Conservation (phyloP, 805 yeast species). For the Candida maltosa region DNA sequence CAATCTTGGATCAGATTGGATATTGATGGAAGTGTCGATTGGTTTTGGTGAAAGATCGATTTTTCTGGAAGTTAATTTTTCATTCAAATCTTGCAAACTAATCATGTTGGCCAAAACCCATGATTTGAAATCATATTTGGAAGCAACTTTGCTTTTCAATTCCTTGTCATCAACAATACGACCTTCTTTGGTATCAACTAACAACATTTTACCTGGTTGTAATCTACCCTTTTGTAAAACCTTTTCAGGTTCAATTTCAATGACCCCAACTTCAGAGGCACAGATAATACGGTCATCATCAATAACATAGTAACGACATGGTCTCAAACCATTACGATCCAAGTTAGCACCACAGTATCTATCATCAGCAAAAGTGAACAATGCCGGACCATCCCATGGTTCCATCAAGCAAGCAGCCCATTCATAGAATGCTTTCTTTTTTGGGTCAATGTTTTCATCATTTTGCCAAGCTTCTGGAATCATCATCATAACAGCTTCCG, state of each 20-base stretch:
- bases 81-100: conserved; percentile 70
- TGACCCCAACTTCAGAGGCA: conserved; percentile 98
- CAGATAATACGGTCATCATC: conserved; percentile 94
- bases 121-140: conserved; percentile 85
- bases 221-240: conserved; percentile 89
- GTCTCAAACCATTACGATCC: conserved; percentile 96
- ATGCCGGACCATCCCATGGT: conserved; percentile 99
- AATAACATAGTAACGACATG: conserved; percentile 95
- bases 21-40: conserved; percentile 34
- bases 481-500: conserved; percentile 95
- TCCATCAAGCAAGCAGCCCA: conserved; percentile 99
- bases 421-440: conserved; percentile 91
- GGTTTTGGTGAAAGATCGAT: conserved; percentile 22
- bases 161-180: conserved; percentile 90
- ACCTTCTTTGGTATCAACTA: conserved; percentile 92
- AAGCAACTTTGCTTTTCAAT: conserved; percentile 74
- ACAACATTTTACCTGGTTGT: conserved; percentile 93
- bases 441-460: conserved; percentile 81
- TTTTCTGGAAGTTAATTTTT: conserved; percentile 48
- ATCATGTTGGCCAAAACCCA: conserved; percentile 89
- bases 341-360: conserved; percentile 97
- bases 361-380: conserved; percentile 95
- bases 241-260: conserved; percentile 78
- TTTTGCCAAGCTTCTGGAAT: conserved; percentile 99
- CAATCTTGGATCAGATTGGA: conserved; percentile 80